Base-by-base conservation (phyloP, 306 rosid species). In the Acacia crassicarpa region DNA sequence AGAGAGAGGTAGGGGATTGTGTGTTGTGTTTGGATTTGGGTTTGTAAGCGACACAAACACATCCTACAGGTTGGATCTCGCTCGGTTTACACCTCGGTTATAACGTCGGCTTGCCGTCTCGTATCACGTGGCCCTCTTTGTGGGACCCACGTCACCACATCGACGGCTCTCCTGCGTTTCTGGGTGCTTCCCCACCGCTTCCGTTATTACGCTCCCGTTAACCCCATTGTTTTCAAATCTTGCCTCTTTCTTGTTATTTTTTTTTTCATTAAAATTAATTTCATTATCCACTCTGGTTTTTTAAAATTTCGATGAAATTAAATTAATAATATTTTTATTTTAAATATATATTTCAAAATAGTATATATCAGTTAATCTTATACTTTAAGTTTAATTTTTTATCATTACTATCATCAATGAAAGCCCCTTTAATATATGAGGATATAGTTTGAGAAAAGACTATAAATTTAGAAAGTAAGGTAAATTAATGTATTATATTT, bases 91-190 rank as follows among this genome's bases (percentile, higher is more conserved):
- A 0, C 75, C 75, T 71, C 58, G 33, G 75, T 44, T 23, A 71
- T 71, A 71, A 71, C 75, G 75, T 71, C 58, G 40, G 22, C 6
- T 44, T 71, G 75, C 75, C 75, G 75, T 44, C 75, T 45, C 13
- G 14, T 23, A 7, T 6, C 58, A 14, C 23, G 58, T 14, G 75
- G 35, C 53, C 27, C 13, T 43, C 38, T 6, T 0, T 10, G 22
- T 45, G 75, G 58, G 58, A 4, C 40, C 75, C 75, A 71, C 16
- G n/a, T 45, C 5, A 2, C 13, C 1, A 2, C 2, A 71, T 44
- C 75, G 53, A 71, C 75, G 75, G 40, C 56, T 15, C 75, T 43
- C 49, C 32, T 41, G 8, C 32, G 74, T 68, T 68, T 41, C 74
- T 69, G 33, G 20, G 2, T 69, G 9, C 74, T 71, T 22, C 75